Evolutionary conservation across 202 grass and related monocot species (phyloP).

Genomic region (Panicum virgatum): DNA sequence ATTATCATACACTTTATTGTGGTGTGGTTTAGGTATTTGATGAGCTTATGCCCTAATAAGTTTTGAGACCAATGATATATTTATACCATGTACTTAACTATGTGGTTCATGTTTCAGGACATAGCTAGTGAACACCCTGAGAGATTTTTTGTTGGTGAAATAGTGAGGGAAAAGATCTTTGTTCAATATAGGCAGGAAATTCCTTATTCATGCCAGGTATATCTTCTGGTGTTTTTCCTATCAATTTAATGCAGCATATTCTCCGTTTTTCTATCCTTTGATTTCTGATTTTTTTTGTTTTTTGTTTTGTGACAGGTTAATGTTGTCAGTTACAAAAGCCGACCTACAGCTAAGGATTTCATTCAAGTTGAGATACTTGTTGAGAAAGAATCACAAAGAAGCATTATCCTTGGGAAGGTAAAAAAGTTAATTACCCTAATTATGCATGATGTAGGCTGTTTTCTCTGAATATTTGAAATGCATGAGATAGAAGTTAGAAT

Average conservation of each 20-base stretch:
- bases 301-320: constrained; percentile 56
- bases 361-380: constrained; percentile 97
- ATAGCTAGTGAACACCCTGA: constrained; percentile 87
- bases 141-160: constrained; percentile 89
- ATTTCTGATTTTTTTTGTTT: not conserved
- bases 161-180: constrained; percentile 96
- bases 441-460: not conserved
- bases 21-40: constrained; percentile 3
- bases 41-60: not conserved
- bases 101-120: constrained; percentile 64
- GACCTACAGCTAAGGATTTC: constrained; percentile 83
- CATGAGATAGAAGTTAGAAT: not conserved
- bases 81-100: not conserved
- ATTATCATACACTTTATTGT: not conserved
- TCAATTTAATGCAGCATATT: not conserved
- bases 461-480: not conserved
- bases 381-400: constrained; percentile 89
- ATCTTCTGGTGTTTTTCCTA: constrained; percentile 16
- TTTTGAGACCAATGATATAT: not conserved
- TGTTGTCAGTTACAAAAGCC: constrained; percentile 83
- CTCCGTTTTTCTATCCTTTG: constrained; percentile 11
- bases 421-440: not conserved
- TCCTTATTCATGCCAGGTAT: constrained; percentile 90
- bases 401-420: constrained; percentile 95
- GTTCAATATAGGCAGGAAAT: constrained; percentile 89